These are phyloP conservation scores for Mrakia hoshinonis DNA, from an alignment of 768 basidiomycete genomes.

Conservation along the genomic window DNA sequence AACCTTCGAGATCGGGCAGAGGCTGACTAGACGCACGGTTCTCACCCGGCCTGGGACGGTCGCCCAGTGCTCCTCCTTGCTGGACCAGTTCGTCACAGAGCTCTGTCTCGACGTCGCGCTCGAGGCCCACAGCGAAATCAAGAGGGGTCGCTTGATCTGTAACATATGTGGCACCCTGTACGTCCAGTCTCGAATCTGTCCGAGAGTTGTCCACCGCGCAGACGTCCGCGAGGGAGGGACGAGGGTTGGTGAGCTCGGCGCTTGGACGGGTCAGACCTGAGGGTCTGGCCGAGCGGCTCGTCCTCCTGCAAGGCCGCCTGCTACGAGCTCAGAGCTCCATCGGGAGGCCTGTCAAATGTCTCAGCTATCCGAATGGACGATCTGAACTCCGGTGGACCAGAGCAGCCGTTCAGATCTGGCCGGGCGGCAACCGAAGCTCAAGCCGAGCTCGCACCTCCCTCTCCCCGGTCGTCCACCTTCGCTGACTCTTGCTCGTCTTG, in stretches of 20 bases:
- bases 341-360: too few relatives aligned
- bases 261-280: background rate
- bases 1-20: too few relatives aligned
- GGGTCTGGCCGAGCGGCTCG: too few relatives aligned
- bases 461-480: background rate
- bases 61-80: background rate
- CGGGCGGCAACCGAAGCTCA: too few relatives aligned
- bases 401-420: too few relatives aligned
- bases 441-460: background rate
- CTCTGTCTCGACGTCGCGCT: background rate
- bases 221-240: background rate
- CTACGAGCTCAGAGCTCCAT: too few relatives aligned
- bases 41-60: background rate
- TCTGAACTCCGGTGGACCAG: too few relatives aligned
- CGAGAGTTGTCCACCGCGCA: background rate
- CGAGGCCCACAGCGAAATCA: slow-evolving; percentile 9
- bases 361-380: too few relatives aligned
- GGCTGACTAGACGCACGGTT: background rate
- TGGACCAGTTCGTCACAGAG: background rate
- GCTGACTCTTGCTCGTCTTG: background rate
- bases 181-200: background rate
- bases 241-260: slow-evolving; percentile 5
- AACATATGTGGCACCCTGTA: slow-evolving; percentile 8
- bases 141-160: background rate
- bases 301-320: too few relatives aligned